Base-by-base conservation (phyloP, 768 basidiomycete genomes). In the Lentinula sp. region DNA sequence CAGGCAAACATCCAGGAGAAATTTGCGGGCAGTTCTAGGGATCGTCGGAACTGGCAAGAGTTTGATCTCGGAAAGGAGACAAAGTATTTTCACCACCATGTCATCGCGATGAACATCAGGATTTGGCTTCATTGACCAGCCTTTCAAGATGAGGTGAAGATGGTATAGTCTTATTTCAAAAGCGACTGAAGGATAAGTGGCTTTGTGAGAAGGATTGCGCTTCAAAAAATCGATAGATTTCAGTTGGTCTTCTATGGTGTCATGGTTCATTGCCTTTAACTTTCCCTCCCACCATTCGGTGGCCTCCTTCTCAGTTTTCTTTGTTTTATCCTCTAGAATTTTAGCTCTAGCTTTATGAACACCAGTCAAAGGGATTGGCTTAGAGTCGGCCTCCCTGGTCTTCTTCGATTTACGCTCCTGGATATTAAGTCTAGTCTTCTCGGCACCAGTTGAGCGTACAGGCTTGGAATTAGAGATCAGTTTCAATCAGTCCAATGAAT, bases 201-300 rank as follows among this genome's bases (percentile, higher is more conserved):
- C 78, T 16, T 69, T 70, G 50, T 32, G 3, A 40, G 73, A 70
- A 53, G 75, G 77, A 57, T 73, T 75, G 71, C 80, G 86, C 43
- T 81, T 51, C 79, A 61, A 71, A 70, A 49, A 86, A 64, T 18
- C 68, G 68, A 4, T 75, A 70, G 37, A 84, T 53, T 1, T 65
- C 65, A 75, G 61, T 60, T 75, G 77, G 23, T 76, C 66, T 15
- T 69, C 42, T n/a, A 70, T 64, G 0, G 73, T 57, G 51, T 80
- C 62, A 35, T 69, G 72, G 21, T 67, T 66, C 65, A 83, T 66
- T 4, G 69, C 67, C 9, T 70, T 70, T 18, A 88, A 74, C 42
- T 82, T 78, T 31, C 75, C 75, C 23, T 72, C 68, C 79, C 86
- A 83, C 86, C 88, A 89, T 8, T 65, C 59, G 37, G 70, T 68